phyloP scores from a whole-genome alignment of 2,329 filamentous ascomycete genomes.

The Alternaria metachromatica region DNA sequence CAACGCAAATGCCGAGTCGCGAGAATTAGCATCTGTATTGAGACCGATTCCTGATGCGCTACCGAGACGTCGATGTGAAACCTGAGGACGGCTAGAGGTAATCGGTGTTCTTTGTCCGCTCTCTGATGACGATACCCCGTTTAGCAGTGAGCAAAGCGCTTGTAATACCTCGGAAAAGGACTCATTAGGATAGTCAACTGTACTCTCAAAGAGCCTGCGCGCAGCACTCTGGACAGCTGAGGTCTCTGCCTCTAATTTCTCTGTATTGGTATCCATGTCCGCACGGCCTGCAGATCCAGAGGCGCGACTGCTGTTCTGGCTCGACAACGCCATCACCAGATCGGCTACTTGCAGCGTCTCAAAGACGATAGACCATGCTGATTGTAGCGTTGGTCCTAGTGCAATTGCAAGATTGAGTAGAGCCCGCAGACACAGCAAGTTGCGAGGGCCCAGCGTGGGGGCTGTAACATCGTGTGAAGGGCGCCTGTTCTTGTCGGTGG shows the following conservation, averaged over 20 bases:
- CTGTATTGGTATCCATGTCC: constrained; percentile 34
- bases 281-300: constrained; percentile 21
- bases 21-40: constrained; percentile 48
- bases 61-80: constrained; percentile 49
- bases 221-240: constrained; percentile 89
- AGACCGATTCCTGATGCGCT: constrained; percentile 53
- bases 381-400: constrained; percentile 82
- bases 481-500: constrained; percentile 65
- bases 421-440: constrained; percentile 87
- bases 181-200: constrained; percentile 83
- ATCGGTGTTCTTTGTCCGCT: constrained; percentile 35
- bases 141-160: constrained; percentile 76
- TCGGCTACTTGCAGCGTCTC: constrained; percentile 94
- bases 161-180: constrained; percentile 79
- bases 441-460: constrained; percentile 78
- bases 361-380: constrained; percentile 88
- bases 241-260: constrained; percentile 73
- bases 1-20: constrained; percentile 57
- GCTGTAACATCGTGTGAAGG: constrained; percentile 58
- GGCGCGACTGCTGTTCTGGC: constrained; percentile 27
- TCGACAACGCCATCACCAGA: constrained; percentile 71
- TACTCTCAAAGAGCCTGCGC: constrained; percentile 87
- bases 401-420: constrained; percentile 96
- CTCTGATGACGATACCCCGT: constrained; percentile 29
- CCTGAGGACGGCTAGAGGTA: constrained; percentile 31